Percentiles rank a stretch among this genome's conserved stretches.
phyloP scores from a whole-genome alignment of 768 basidiomycete species.

The Pilatotrama ljubarskyi region DNA sequence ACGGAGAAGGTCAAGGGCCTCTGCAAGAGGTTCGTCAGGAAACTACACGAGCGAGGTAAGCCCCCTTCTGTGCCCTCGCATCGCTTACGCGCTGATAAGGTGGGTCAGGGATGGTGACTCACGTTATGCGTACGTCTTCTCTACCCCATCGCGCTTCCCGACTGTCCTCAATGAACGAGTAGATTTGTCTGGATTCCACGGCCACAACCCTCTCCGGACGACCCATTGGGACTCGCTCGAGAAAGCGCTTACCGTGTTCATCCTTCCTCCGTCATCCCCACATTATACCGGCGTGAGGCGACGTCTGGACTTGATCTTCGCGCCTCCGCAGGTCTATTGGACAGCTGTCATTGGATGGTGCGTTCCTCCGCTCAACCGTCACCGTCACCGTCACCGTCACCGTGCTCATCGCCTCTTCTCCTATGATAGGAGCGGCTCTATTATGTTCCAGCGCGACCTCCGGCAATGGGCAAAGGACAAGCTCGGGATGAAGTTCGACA shows the following conservation, averaged over 20 bases:
- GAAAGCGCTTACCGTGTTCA: conserved; percentile 81
- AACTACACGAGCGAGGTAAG: conserved; percentile 59
- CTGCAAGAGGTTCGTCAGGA: conserved; percentile 56
- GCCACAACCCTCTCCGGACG: conserved; percentile 52
- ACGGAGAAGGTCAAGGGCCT: conserved; percentile 57
- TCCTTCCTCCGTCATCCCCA: conserved; percentile 47
- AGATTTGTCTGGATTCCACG: conserved; percentile 65
- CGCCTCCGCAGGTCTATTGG: conserved; percentile 77
- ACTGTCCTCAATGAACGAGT: neutral
- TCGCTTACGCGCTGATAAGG: neutral
- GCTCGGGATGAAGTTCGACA: conserved; percentile 80
- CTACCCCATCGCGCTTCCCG: neutral
- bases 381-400: neutral
- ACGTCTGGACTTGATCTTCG: conserved; percentile 84
- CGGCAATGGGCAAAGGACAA: conserved; percentile 68
- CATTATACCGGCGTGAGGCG: conserved; percentile 49
- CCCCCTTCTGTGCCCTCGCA: neutral
- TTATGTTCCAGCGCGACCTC: conserved; percentile 87
- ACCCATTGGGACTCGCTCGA: conserved; percentile 81
- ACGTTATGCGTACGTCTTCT: conserved; percentile 74
- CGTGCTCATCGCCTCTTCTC: neutral
- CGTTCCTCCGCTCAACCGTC: neutral
- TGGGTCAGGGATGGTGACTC: conserved; percentile 65
- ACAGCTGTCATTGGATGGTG: conserved; percentile 89
- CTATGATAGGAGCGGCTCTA: conserved; percentile 73